Evolutionary conservation across 2,329 filamentous ascomycete species (phyloP), one percentile per base, ranked within the genome.

Genomic region (Anisogramma anomala): DNA sequence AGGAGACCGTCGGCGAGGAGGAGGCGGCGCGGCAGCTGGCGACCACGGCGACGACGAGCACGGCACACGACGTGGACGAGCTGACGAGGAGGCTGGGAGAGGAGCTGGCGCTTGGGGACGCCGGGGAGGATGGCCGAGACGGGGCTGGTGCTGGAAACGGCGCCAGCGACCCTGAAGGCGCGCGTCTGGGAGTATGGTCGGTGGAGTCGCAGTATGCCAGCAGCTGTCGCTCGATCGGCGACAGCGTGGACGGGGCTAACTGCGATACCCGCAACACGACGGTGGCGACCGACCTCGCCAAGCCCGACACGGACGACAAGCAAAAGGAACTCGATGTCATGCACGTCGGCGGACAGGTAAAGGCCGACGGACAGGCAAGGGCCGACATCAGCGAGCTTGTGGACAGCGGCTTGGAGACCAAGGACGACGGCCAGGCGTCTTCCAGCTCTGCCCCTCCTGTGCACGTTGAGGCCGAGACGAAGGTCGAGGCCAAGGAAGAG

Each of bases 1-100:
- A 76, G 17, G 61, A 64, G 33, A 72, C 81, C 0, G 80, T 83
- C 6, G 75, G 82, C 3, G 65, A 78, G 18, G 64, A 72, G 47
- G 68, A 77, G 52, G 71, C 72, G 17, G 65, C 64, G 50, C 68
- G 63, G 45, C 71, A 72, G 53, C 50, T 65, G 45, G 61, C 54
- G 28, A 54, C 53, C 8, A 52, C 49, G 19, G 60, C 60, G 30
- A 51, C 57, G 28, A 53, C 55, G 11, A 55, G 55, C 5, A 52
- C 64, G 3, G 61, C 68, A 10, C 65, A 69, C 15, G 67, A 72
- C 50, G 56, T 72, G 3, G 56, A 49, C 13, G 51, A 53, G 39
- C 45, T 62, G 40, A 52, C 56, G 10, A 52, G 56, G 19, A 52
- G 53, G 36, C 51, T 63, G 20, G 57, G 54, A 31, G 45, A 55